Base-by-base conservation (phyloP, 306 rosid genomes). In the Ceratonia siliqua region DNA sequence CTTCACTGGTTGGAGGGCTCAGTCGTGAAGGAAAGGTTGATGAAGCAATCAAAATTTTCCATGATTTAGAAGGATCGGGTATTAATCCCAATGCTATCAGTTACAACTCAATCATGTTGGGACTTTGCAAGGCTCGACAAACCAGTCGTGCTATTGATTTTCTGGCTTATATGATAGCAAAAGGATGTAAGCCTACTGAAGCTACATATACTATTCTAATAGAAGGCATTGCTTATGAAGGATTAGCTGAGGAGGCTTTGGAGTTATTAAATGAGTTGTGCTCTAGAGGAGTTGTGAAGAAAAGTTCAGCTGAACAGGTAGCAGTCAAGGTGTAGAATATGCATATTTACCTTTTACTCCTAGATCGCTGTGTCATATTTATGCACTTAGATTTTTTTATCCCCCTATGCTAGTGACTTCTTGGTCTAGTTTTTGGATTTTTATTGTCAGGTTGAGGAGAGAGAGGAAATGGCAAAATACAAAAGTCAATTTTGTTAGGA, bases 211-310 rank as follows among this genome's bases (percentile, higher is more conserved):
- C 94, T 33, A 89, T 90, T 85, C 99, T 94, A 59, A 85, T 94
- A 43, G 96, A 89, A 83, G 98, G 97, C 82, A 79, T 94, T 69
- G 96, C 99, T 10, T 78, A 81, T 72, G 98, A 95, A 85, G 99
- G 99, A 36, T 79, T 95, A 1, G 91, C 89, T 9, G 87, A 86
- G 77, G 98, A 95, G 59, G 99, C 98, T 59, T 68, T 95, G 86
- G 90, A 78, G 81, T 77, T 95, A 46, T 70, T 90, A 42, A 83
- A 82, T 70, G 92, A 92, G 77, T 68, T 95, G 81, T 77, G 86
- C 79, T 78, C 80, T 75, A 87, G 83, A 81, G 97, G 98, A 53
- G 82, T 86, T 72, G 86, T 95, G 85, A 92, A 85, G 91, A 87
- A 81, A 84, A 92, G 93, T 72, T 88, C 92, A 1, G 96, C 89